Conservation (phyloP, 1,284 basidiomycete species). For the Peniophora sp. region DNA sequence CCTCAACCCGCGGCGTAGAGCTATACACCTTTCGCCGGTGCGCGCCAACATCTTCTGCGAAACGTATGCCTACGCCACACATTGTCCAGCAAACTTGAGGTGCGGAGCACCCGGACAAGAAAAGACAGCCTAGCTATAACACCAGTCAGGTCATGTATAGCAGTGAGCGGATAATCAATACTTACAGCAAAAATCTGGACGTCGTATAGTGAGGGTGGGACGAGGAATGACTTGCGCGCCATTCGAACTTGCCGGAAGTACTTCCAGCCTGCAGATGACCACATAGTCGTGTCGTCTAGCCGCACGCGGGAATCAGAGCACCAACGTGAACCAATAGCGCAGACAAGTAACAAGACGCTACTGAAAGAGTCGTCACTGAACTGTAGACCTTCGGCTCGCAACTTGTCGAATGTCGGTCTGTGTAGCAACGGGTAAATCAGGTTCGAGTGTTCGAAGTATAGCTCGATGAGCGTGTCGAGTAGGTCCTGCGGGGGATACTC, state of each 20-base stretch:
- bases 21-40: slow-evolving; percentile 43
- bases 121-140: slow-evolving; percentile 15
- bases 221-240: slow-evolving; percentile 28
- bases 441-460: slow-evolving; percentile 39
- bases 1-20: slow-evolving; percentile 34
- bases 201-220: slow-evolving; percentile 60
- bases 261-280: slow-evolving; percentile 66
- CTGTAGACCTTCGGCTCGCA: slow-evolving; percentile 31
- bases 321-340: slow-evolving; percentile 42
- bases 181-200: slow-evolving; percentile 52
- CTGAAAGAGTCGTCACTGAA: slow-evolving; percentile 37
- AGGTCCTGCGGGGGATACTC: slow-evolving; percentile 29
- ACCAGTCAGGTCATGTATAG: background rate
- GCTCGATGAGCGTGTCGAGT: slow-evolving; percentile 32
- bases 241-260: slow-evolving; percentile 60
- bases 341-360: slow-evolving; percentile 40
- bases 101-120: slow-evolving; percentile 50
- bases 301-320: slow-evolving; percentile 49
- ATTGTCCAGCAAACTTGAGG: slow-evolving; percentile 68
- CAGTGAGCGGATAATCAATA: slow-evolving; percentile 1
- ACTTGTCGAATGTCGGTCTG: slow-evolving; percentile 35
- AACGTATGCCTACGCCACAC: slow-evolving; percentile 60
- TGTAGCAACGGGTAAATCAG: slow-evolving; percentile 41
- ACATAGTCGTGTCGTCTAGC: slow-evolving; percentile 29
- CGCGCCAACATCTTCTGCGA: slow-evolving; percentile 60